Percentiles rank a stretch among this genome's conserved stretches.
Conservation (phyloP, 768 basidiomycete genomes). For the button mushroom (Agaricus bisporus) region DNA sequence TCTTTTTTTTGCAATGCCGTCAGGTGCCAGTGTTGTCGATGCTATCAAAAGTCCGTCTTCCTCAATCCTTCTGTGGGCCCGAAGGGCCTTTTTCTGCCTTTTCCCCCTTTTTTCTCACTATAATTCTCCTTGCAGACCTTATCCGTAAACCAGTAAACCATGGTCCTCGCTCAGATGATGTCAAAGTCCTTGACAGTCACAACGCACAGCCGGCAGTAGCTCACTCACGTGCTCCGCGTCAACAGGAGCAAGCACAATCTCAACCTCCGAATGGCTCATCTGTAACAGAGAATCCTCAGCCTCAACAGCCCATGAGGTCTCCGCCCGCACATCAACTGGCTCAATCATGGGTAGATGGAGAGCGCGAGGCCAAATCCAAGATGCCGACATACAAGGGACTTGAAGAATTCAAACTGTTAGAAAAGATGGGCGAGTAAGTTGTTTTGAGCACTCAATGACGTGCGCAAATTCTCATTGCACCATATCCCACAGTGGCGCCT, state of each 20-base stretch:
- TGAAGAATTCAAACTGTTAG: conserved; percentile 67
- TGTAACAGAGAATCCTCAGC: conserved; percentile 15
- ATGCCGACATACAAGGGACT: conserved; percentile 87
- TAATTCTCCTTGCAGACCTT: conserved; percentile 45
- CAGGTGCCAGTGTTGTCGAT: conserved; percentile 62
- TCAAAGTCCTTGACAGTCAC: conserved; percentile 13
- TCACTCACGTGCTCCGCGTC: conserved; percentile 21
- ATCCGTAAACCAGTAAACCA: conserved; percentile 66
- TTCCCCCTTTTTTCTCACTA: conserved; percentile 10
- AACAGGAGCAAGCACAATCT: conserved; percentile 25
- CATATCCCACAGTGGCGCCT: conserved; percentile 64
- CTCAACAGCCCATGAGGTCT: conserved; percentile 21
- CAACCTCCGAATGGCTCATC: conserved; percentile 18
- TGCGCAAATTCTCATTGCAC: conserved; percentile 13
- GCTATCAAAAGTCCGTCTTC: conserved; percentile 74
- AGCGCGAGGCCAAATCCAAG: conserved; percentile 62
- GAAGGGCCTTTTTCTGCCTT: background rate
- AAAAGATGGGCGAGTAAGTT: conserved; percentile 93
- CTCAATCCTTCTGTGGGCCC: conserved; percentile 10
- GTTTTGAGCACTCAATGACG: conserved; percentile 12
- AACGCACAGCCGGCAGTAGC: conserved; percentile 14
- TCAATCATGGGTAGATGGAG: conserved; percentile 70
- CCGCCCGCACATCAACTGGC: conserved; percentile 38
- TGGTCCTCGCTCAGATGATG: conserved; percentile 14
- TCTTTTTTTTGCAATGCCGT: conserved; percentile 40